A percentile compares a stretch with the other conserved stretches of the same genome.
These are phyloP conservation scores for Hebeloma cylindrosporum DNA, from an alignment of 768 basidiomycete genomes.

Conservation along the genomic window DNA sequence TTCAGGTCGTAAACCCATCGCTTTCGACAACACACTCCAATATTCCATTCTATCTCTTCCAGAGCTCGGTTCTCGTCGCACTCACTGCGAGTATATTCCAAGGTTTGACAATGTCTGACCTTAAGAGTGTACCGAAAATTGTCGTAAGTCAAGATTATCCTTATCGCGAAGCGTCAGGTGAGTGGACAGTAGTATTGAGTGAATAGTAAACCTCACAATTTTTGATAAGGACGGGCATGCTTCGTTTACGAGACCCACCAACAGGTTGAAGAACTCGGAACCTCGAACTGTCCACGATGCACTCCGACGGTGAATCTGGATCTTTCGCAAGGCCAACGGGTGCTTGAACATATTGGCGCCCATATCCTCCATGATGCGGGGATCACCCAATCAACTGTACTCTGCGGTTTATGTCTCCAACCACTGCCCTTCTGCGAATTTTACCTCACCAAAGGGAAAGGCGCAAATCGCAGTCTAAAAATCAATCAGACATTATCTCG, in stretches of 20 bases:
- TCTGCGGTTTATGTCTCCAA: slow-evolving; percentile 29
- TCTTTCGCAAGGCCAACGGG: slow-evolving; percentile 15
- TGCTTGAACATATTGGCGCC: slow-evolving; percentile 27
- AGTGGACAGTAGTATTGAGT: not conserved
- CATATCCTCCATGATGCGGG: slow-evolving; percentile 27
- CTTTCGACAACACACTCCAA: not conserved
- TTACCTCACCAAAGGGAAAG: slow-evolving; percentile 24
- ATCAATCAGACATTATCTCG: slow-evolving; percentile 17
- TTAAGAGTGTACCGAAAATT: slow-evolving; percentile 18
- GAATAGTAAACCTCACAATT: not conserved
- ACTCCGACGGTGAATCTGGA: slow-evolving; percentile 12
- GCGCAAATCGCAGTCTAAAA: slow-evolving; percentile 11
- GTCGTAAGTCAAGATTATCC: slow-evolving; percentile 13
- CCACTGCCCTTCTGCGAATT: slow-evolving; percentile 19
- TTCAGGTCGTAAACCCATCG: slow-evolving; percentile 16
- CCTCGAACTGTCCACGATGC: slow-evolving; percentile 15
- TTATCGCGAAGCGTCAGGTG: slow-evolving; percentile 18
- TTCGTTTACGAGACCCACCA: slow-evolving; percentile 20
- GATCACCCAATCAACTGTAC: slow-evolving; percentile 12
- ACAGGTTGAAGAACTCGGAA: slow-evolving; percentile 9
- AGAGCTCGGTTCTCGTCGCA: slow-evolving; percentile 18
- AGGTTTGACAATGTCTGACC: slow-evolving; percentile 4
- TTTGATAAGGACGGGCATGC: slow-evolving; percentile 19
- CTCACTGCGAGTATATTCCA: slow-evolving; percentile 20
- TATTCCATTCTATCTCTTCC: slow-evolving; percentile 18